These are phyloP conservation scores for Chenopodium berlandieri DNA, from an alignment of 148 eudicot genomes.

Conservation along the genomic window DNA sequence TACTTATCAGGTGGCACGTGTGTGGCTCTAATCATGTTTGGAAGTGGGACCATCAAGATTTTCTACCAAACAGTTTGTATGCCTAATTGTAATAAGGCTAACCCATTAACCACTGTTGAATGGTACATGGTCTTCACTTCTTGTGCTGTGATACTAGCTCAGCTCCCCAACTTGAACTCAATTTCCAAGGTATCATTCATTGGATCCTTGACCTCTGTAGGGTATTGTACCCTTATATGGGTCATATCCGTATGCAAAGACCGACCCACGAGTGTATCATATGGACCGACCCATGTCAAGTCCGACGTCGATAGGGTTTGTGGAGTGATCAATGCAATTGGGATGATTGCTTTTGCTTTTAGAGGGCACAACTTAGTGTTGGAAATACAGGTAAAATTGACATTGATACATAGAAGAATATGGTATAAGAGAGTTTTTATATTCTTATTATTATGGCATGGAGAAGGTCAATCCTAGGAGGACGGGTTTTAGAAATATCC, in stretches of 20 bases:
- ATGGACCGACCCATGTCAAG: constrained; percentile 22
- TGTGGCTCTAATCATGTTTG: constrained; percentile 62
- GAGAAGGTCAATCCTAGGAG: too few species aligned
- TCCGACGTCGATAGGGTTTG: constrained; percentile 39
- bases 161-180: constrained; percentile 84
- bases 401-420: not conserved
- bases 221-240: constrained; percentile 69
- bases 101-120: constrained; percentile 36
- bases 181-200: constrained; percentile 68
- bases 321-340: constrained; percentile 54
- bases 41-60: constrained; percentile 55
- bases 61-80: constrained; percentile 47
- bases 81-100: constrained; percentile 18
- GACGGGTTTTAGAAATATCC: too few species aligned
- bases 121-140: constrained; percentile 70
- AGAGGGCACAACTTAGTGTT: constrained; percentile 83
- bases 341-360: constrained; percentile 68
- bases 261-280: constrained; percentile 34
- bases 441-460: too few species aligned
- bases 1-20: constrained; percentile 90
- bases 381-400: constrained; percentile 66
- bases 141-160: constrained; percentile 57
- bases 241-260: constrained; percentile 43
- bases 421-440: too few species aligned
- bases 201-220: constrained; percentile 58